Conservation (phyloP, 139 green algal species). For the Micromonas commoda region DNA sequence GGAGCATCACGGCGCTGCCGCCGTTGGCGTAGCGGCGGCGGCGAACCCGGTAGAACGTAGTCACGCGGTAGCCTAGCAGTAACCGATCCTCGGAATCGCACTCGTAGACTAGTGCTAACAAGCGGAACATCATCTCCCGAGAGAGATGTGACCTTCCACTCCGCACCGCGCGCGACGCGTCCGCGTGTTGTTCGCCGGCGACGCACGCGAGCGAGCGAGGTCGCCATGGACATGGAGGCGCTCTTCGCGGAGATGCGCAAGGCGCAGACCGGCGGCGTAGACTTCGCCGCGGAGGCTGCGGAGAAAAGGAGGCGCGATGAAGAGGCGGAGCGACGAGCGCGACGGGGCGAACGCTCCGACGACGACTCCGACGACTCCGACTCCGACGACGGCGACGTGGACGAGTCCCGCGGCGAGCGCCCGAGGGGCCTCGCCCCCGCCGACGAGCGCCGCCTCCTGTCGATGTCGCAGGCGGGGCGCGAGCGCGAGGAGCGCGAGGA, state of each 20-base stretch:
- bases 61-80: too few relatives aligned
- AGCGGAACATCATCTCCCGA: too few relatives aligned
- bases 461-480: background rate
- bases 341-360: background rate
- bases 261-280: background rate
- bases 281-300: background rate
- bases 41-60: too few relatives aligned
- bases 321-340: background rate
- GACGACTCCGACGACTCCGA: background rate
- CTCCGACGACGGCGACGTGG: background rate
- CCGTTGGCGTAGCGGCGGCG: too few relatives aligned
- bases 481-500: background rate
- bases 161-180: too few relatives aligned
- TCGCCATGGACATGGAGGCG: conserved; percentile 11
- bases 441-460: background rate
- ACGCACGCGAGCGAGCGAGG: too few relatives aligned
- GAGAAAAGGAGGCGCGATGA: background rate
- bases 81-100: too few relatives aligned
- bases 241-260: conserved; percentile 10
- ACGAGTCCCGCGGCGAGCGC: too few relatives aligned
- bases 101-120: too few relatives aligned
- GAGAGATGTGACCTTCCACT: too few relatives aligned
- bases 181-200: too few relatives aligned
- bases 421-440: background rate
- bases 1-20: too few relatives aligned